Evolutionary conservation across 441 rosid species (phyloP), one percentile per base, ranked within the genome.

Genomic region (Viola pubescens): DNA sequence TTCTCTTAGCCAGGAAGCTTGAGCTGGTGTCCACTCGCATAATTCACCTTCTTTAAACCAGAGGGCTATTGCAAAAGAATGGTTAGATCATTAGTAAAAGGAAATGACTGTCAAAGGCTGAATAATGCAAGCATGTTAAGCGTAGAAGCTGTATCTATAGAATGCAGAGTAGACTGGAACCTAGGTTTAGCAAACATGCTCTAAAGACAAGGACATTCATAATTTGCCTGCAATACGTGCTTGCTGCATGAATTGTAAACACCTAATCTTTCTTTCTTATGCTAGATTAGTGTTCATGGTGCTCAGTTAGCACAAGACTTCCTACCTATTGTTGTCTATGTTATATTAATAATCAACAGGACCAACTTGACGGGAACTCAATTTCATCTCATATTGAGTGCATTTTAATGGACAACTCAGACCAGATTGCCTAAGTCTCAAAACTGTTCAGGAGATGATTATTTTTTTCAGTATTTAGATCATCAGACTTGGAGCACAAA

Each of bases 11-110:
- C 95, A 86, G 60, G 79, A 54, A 67, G 83, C 95, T 64, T 71
- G 80, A 72, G 86, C 88, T 8, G 87, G 82, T 63, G 89, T 79
- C 98, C 95, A 91, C 67, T 81, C 62, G 64, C 89, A 86, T 59
- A 86, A n/a, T 62, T 91, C 98, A 9, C 87, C 94, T 66, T 88
- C 96, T 76, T 88, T 78, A 70, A 91, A 91, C 98, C 98, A 91
- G 9, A 88, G 79, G 42, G 69, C 98, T 91, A 78, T 12, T 37
- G 52, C 46, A 61, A 72, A 60, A 41, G 62, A 70, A 57, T 38
- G 47, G 12, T 19, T 34, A 3, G 41, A 34, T 48, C 37, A 8
- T 60, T 49, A 48, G 50, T 38, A 7, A 7, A 6, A 14, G 47
- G 12, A 37, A 54, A 56, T 4, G 34, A 42, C 13, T 34, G 16